Base-by-base conservation (phyloP, 345 rosid species). In the Camelina hispida region DNA sequence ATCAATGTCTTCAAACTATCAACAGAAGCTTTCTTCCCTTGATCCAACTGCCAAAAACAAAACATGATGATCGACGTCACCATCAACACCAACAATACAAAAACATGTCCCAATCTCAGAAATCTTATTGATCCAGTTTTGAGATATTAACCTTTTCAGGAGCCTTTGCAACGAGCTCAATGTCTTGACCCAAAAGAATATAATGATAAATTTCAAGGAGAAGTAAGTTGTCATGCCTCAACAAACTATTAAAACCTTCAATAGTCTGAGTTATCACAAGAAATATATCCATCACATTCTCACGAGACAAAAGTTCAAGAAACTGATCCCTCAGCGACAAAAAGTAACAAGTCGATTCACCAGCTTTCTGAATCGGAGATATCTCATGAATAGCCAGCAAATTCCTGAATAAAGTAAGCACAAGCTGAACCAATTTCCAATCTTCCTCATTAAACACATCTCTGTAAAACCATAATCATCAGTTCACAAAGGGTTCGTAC, bases 381-480 rank as follows among this genome's bases (percentile, higher is more conserved):
- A 92, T 74, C 60, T 89, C 96, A 76, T 90, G 98, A 53, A 92
- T 78, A 44, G 99, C 96, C 17, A 95, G 89, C 67, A 95, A 69
- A 71, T 95, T 95, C 55, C 93, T 85, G 66, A 95, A 90, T 13
- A 92, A 72, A 51, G 98, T 92, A 76, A 95, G 84, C 28, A 92
- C 86, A 42, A 95, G 91, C 85, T 92, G 98, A 75, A 90, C 84
- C 87, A 95, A 75, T 82, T 95, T 95, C 99, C 98, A 95, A 77
- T 95, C 97, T 76, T 95, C 99, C 80, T 95, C 99, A 0, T 83
- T 79, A 76, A 95, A 89, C 47, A 76, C 59, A 58, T 92, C 90
- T 52, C 99, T 95, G 90, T 22, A 82, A n/a, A 57, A 48, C 15
- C 32, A 83, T 51, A 69, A 47, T 1, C 50, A 75, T 23, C 59